Evolutionary conservation across 2,329 filamentous ascomycete genomes (phyloP).

Genomic region (Paecilomyces sp.): DNA sequence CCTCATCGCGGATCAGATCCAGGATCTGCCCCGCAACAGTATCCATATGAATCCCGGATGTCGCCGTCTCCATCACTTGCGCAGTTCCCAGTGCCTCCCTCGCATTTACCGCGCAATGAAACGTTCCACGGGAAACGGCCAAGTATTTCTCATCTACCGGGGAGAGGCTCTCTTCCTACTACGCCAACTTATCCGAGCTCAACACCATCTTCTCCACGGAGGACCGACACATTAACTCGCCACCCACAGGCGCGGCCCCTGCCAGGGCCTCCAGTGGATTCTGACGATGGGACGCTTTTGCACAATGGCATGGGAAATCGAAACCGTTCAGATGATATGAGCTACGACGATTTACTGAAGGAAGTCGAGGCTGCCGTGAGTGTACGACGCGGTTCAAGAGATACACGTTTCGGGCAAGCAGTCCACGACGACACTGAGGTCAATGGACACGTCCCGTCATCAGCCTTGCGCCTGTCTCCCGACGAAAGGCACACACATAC

Average conservation of each 20-base stretch:
- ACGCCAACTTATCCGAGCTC: slow-evolving; percentile 47
- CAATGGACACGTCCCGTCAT: slow-evolving; percentile 5
- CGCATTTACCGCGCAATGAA: slow-evolving; percentile 19
- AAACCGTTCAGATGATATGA: slow-evolving; percentile 32
- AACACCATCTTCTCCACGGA: slow-evolving; percentile 42
- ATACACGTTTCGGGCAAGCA: not conserved
- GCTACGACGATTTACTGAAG: slow-evolving; percentile 51
- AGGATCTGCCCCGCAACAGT: slow-evolving; percentile 13
- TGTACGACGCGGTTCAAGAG: slow-evolving; percentile 18
- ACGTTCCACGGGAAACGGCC: slow-evolving; percentile 18
- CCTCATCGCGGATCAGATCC: slow-evolving; percentile 10
- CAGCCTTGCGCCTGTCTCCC: slow-evolving; percentile 26
- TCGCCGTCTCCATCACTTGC: slow-evolving; percentile 18
- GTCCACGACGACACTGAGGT: not conserved
- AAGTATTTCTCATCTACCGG: slow-evolving; percentile 21
- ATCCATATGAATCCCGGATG: slow-evolving; percentile 15
- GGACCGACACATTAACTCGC: slow-evolving; percentile 46
- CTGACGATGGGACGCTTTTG: slow-evolving; percentile 23
- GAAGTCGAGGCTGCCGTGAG: slow-evolving; percentile 49
- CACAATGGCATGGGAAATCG: slow-evolving; percentile 17
- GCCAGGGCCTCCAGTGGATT: slow-evolving; percentile 49
- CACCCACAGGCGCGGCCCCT: slow-evolving; percentile 53
- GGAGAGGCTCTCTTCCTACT: slow-evolving; percentile 34
- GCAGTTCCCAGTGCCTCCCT: slow-evolving; percentile 26
- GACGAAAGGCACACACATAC: slow-evolving; percentile 40